Base-by-base conservation (phyloP, 106 monocot genomes). In the Agapanthus africanus region DNA sequence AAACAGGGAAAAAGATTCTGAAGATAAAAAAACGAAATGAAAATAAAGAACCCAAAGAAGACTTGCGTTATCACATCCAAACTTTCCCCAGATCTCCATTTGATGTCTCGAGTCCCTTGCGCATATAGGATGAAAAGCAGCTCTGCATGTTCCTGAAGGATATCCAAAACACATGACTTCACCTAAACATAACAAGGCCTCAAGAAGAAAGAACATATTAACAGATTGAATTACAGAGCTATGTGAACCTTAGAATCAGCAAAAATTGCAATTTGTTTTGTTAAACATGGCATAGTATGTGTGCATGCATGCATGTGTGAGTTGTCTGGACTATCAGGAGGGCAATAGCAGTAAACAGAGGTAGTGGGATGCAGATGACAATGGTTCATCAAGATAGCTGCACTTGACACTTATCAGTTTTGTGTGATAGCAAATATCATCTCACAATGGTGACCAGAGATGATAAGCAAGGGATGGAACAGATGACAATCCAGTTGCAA, bases 1-100 rank as follows among this genome's bases (percentile, higher is more conserved):
- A 54, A 60, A 47, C 13, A 15, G 6, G 46, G 19, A 63, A 63
- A 37, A 11, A 63, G 7, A 63, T 33, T 16, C 18, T 19, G 37
- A 63, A 63, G n/a, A n/a, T n/a, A n/a, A n/a, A n/a, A n/a, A n/a
- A n/a, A n/a, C n/a, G n/a, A n/a, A n/a, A n/a, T n/a, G 18, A 36
- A 35, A 36, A 36, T 35, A 31, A 34, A 34, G 11, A 35, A 63
- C 13, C 22, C 3, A 34, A 44, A 67, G n/a, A 68, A 73, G 15
- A 63, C 73, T 79, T 15, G 91, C 97, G 70, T 91, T 89, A 74
- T 91, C 84, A 36, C 72, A 74, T 74, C 77, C 82, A 75, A 67
- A 74, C 71, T 87, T 97, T 54, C 91, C 97, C 97, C 97, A 97
- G 7, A 97, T 89, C 75, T 92, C 97, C 97, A 97, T 91, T 68